Evolutionary conservation across 441 rosid species (phyloP).

Genomic region (Omphalea diandra): DNA sequence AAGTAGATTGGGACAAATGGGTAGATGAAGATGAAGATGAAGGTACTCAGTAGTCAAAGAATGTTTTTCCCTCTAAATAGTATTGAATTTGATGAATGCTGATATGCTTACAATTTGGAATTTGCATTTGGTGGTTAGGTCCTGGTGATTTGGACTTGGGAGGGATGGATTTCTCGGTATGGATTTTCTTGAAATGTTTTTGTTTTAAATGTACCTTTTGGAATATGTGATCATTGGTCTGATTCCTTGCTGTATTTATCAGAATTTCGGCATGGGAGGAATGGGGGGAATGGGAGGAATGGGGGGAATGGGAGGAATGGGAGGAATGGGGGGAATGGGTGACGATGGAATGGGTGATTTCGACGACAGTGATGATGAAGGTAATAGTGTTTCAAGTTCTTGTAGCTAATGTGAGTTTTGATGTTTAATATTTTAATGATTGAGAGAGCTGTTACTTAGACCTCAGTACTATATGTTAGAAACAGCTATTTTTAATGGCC

Average conservation of each 20-base stretch:
- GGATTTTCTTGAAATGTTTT: conserved; percentile 9
- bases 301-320: conserved; percentile 37
- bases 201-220: not conserved
- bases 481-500: not conserved
- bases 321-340: conserved; percentile 25
- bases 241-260: conserved; percentile 17
- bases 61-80: not conserved
- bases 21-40: conserved; percentile 62
- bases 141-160: conserved; percentile 60
- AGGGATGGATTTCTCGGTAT: conserved; percentile 86
- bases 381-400: conserved; percentile 31
- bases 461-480: not conserved
- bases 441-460: not conserved
- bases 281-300: conserved; percentile 31
- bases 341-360: conserved; percentile 55
- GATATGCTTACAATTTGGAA: not conserved
- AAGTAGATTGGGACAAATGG: conserved; percentile 82
- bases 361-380: conserved; percentile 88
- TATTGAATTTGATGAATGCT: not conserved
- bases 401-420: not conserved
- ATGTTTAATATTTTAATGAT: not conserved
- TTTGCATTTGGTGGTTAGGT: conserved; percentile 34
- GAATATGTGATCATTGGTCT: not conserved
- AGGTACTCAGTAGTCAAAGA: conserved; percentile 19
- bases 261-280: conserved; percentile 48